phyloP scores from a whole-genome alignment of 1,284 basidiomycete species.

The Inonotus hispidus region DNA sequence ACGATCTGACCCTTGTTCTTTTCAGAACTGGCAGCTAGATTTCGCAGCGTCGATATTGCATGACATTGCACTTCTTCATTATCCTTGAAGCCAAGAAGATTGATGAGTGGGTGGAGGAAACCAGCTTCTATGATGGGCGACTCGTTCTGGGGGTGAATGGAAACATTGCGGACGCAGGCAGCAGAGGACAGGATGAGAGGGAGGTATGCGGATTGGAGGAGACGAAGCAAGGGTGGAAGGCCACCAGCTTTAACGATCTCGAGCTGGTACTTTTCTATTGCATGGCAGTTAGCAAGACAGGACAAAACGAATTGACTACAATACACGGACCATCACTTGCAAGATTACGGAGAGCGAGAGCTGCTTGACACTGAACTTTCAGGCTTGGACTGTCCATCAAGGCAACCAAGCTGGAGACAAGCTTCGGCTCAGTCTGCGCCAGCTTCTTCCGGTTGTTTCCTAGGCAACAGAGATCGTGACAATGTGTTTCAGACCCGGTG shows the following conservation, averaged over 20 bases:
- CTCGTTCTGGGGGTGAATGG: constrained; percentile 98
- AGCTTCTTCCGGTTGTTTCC: constrained; percentile 92
- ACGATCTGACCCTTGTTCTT: constrained; percentile 99
- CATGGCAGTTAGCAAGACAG: not conserved
- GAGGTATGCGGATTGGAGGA: constrained; percentile 95
- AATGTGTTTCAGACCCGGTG: not conserved
- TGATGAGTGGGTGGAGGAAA: constrained; percentile 94
- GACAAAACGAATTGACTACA: not conserved
- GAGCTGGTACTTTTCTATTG: constrained; percentile 93
- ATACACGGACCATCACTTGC: constrained; percentile 83
- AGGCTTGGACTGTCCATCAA: constrained; percentile 97
- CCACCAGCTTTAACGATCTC: constrained; percentile 98
- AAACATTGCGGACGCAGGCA: constrained; percentile 98
- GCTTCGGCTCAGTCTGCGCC: constrained; percentile 89
- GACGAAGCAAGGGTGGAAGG: constrained; percentile 85
- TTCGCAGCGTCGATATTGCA: constrained; percentile 97
- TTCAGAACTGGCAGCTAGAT: constrained; percentile 95
- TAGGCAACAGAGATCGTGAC: constrained; percentile 26
- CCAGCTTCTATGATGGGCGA: constrained; percentile 99
- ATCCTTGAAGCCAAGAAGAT: constrained; percentile 95
- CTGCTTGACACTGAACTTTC: constrained; percentile 99
- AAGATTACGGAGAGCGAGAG: constrained; percentile 92
- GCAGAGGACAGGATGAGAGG: constrained; percentile 99
- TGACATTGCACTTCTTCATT: constrained; percentile 99
- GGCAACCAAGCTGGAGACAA: constrained; percentile 91